Evolutionary conservation across 2,329 filamentous ascomycete genomes (phyloP).

Genomic region (Sclerotinia minor): DNA sequence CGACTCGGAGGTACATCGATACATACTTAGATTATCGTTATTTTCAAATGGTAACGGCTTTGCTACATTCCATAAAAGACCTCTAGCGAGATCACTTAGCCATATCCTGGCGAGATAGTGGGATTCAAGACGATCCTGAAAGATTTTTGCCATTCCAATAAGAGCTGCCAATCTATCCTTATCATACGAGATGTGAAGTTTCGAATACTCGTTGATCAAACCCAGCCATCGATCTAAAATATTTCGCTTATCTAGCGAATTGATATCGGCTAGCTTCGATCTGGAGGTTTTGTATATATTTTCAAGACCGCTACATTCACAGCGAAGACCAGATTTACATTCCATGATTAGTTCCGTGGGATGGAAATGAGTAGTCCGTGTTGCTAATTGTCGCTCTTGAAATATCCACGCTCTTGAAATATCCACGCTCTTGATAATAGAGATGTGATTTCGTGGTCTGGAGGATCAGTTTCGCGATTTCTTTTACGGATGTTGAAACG

Average conservation of each 20-base stretch:
- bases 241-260: not conserved
- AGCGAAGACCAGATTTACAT: not conserved
- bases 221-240: not conserved
- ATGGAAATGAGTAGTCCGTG: not conserved
- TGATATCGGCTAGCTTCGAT: not conserved
- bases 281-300: not conserved
- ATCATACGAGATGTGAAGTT: not conserved
- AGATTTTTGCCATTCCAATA: not conserved
- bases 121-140: not conserved
- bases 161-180: not conserved
- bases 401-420: not conserved
- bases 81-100: not conserved
- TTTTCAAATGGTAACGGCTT: not conserved
- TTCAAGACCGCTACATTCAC: not conserved
- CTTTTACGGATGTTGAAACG: not conserved
- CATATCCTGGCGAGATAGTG: not conserved
- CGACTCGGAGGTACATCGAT: not conserved
- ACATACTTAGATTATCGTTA: not conserved
- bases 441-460: not conserved
- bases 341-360: not conserved
- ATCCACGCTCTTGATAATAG: not conserved
- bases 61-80: not conserved
- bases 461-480: not conserved
- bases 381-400: slow-evolving; percentile 2
- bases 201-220: not conserved